Base-by-base conservation (phyloP, 2,329 filamentous ascomycete genomes). In the Plectosphaerella sp. region DNA sequence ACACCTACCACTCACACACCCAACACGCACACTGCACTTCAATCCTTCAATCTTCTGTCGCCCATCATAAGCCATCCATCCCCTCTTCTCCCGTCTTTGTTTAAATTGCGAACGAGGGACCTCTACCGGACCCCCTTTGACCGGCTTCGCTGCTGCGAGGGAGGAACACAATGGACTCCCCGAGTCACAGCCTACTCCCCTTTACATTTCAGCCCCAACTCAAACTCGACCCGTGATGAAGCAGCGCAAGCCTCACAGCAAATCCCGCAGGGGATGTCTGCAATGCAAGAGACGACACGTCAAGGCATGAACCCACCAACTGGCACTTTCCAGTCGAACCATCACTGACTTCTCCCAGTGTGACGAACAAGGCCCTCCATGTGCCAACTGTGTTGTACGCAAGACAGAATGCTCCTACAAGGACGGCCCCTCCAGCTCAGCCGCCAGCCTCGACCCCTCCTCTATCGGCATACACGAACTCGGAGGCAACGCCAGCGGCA, bases 331-430 rank as follows among this genome's bases (percentile, higher is more conserved):
- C 15, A 4, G 15, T 18, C 12, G 6, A 24, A 16, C 11, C 24
- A 15, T 6, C 20, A 12, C 43, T 49, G n/a, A 20, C 5, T 5
- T 45, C 59, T 59, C 37, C 16, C 48, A 70, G 67, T 71, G 68
- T 49, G 68, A 71, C 28, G 68, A 71, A 28, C 58, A 62, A 54
- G 66, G 66, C 2, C 68, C 68, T 22, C 67, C 66, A 5, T 71
- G 68, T 47, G 54, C 64, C 12, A 65, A 67, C 39, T 71, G 68
- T 49, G 53, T 61, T 14, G 56, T 62, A 22, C 64, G 65, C 3
- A 59, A 57, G 15, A 53, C 50, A 3, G 24, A 14, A 50, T 24
- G 45, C 51, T 22, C 22, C 11, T 48, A 48, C 46, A 24, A 22
- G 12, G 33, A 48, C 16, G 24, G 47, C 20, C 37, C 36, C 25